A percentile compares a stretch with the other conserved stretches of the same genome.
phyloP scores from a whole-genome alignment of 2,329 filamentous ascomycete species.

The Ophiostoma tasmaniense region DNA sequence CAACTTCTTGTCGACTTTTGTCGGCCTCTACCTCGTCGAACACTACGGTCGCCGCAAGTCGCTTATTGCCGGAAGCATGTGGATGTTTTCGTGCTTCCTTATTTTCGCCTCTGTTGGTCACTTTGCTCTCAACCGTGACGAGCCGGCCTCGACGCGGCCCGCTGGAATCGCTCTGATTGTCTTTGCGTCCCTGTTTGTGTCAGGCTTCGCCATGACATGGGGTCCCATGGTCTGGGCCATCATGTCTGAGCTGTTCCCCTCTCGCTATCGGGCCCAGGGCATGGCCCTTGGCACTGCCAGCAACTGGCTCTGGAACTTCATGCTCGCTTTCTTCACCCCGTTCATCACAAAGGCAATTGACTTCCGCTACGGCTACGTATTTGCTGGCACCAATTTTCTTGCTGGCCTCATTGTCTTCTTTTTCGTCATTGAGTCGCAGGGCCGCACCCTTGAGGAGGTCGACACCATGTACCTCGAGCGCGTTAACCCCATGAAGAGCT shows the following conservation, averaged over 20 bases:
- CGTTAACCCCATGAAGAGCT: conserved; percentile 27
- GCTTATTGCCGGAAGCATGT: conserved; percentile 56
- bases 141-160: conserved; percentile 29
- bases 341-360: conserved; percentile 52
- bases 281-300: conserved; percentile 26
- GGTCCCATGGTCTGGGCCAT: conserved; percentile 22
- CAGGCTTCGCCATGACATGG: conserved; percentile 49
- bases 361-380: conserved; percentile 62
- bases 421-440: conserved; percentile 82
- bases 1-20: conserved; percentile 49
- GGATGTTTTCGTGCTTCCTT: conserved; percentile 58
- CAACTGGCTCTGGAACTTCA: conserved; percentile 55
- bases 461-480: conserved; percentile 47
- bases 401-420: conserved; percentile 66
- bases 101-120: conserved; percentile 53
- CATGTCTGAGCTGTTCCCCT: conserved; percentile 22
- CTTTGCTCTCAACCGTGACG: conserved; percentile 32
- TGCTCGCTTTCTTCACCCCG: conserved; percentile 26
- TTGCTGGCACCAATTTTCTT: conserved; percentile 61
- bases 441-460: conserved; percentile 71
- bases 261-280: conserved; percentile 20
- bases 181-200: conserved; percentile 65
- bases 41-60: conserved; percentile 60
- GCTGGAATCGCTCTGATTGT: conserved; percentile 62
- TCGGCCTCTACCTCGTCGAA: conserved; percentile 60